phyloP scores from a whole-genome alignment of 345 rosid genomes.

The Arabis hirsuta region DNA sequence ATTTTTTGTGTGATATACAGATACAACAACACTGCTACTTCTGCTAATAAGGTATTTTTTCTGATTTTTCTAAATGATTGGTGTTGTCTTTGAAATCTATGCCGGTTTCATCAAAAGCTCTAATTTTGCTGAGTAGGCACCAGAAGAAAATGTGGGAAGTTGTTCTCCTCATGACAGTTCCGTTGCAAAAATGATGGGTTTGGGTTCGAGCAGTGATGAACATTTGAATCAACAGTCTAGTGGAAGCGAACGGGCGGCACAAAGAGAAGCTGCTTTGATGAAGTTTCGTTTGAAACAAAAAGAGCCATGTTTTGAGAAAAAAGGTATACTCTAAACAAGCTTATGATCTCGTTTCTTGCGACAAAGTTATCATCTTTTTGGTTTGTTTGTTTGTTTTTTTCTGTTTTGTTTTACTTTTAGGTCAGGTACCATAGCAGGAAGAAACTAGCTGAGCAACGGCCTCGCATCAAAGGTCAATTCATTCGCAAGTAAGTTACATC shows the following conservation, averaged over 20 bases:
- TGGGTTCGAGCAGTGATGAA: constrained; percentile 45
- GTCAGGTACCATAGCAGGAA: constrained; percentile 70
- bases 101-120: constrained; percentile 13
- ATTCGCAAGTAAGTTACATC: constrained; percentile 49
- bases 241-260: constrained; percentile 49
- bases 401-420: too few relatives aligned
- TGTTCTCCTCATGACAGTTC: constrained; percentile 60
- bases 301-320: constrained; percentile 78
- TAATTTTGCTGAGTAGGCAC: constrained; percentile 43
- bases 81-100: constrained; percentile 7
- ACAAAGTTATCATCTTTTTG: constrained; percentile 5
- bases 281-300: constrained; percentile 82
- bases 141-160: constrained; percentile 58
- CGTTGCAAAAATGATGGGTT: constrained; percentile 56
- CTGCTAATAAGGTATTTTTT: constrained; percentile 59
- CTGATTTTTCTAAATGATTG: neutral
- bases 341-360: constrained; percentile 6
- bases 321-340: constrained; percentile 50
- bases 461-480: constrained; percentile 66
- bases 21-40: constrained; percentile 58
- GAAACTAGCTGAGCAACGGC: constrained; percentile 68
- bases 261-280: constrained; percentile 65
- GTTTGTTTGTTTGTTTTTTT: constrained; percentile 14
- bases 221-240: constrained; percentile 56
- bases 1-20: constrained; percentile 46